A percentile compares a stretch with the other conserved stretches of the same genome.
Conservation (phyloP, 495 filamentous ascomycete species). For the Hyaloscypha finlandica region DNA sequence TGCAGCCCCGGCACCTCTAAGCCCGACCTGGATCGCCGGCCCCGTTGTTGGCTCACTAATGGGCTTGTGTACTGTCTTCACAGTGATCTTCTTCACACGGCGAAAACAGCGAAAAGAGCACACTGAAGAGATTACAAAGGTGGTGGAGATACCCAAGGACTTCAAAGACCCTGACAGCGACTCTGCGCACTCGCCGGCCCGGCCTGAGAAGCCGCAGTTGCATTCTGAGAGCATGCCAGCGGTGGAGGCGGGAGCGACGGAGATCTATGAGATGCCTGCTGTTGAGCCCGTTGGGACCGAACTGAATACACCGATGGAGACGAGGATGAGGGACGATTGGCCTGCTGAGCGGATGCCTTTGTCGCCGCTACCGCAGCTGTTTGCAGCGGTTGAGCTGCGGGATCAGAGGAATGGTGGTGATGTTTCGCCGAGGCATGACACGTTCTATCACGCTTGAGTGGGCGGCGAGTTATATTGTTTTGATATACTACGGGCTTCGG, state of each 20-base stretch:
- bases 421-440: slow-evolving; percentile 20
- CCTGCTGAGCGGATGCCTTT: slow-evolving; percentile 14
- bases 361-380: slow-evolving; percentile 21
- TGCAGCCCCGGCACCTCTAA: neutral
- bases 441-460: slow-evolving; percentile 30
- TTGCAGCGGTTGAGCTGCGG: slow-evolving; percentile 24
- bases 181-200: neutral
- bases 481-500: neutral
- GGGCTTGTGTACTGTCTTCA: slow-evolving; percentile 24
- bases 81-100: slow-evolving; percentile 28
- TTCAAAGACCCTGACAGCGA: slow-evolving; percentile 1
- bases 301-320: slow-evolving; percentile 15
- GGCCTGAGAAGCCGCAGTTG: slow-evolving; percentile 10
- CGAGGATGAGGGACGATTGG: slow-evolving; percentile 12
- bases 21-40: slow-evolving; percentile 20
- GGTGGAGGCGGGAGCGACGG: slow-evolving; percentile 17
- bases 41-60: slow-evolving; percentile 24
- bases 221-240: slow-evolving; percentile 9
- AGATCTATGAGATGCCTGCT: slow-evolving; percentile 24
- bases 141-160: neutral
- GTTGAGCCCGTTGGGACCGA: slow-evolving; percentile 27
- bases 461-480: neutral
- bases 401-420: slow-evolving; percentile 21
- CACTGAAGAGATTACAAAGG: neutral
- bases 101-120: slow-evolving; percentile 12